These are phyloP conservation scores for Ganoderma sinense DNA, from an alignment of 1,284 basidiomycete genomes.

Conservation along the genomic window DNA sequence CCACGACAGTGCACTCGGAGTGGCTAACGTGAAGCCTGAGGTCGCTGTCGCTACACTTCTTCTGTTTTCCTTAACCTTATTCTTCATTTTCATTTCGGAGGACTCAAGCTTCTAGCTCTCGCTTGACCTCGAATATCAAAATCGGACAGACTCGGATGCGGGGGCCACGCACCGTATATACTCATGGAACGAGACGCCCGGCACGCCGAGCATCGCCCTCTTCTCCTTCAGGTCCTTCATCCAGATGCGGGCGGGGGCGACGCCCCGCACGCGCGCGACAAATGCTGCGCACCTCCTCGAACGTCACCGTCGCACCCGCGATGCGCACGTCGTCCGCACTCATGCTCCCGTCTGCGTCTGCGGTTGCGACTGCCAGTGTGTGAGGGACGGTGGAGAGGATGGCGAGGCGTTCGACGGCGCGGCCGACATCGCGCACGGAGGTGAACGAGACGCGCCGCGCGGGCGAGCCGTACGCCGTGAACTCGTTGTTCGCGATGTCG, in stretches of 20 bases:
- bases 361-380: too few relatives aligned
- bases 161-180: neutral
- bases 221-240: constrained; percentile 23
- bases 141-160: too few relatives aligned
- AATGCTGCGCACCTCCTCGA: constrained; percentile 29
- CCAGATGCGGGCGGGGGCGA: constrained; percentile 24
- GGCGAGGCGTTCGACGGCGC: constrained; percentile 36
- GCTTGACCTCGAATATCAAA: too few relatives aligned
- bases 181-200: constrained; percentile 7
- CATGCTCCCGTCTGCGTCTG: too few relatives aligned
- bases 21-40: too few relatives aligned
- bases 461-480: constrained; percentile 33
- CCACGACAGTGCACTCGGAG: too few relatives aligned
- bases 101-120: too few relatives aligned
- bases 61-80: too few relatives aligned
- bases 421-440: constrained; percentile 36
- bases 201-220: constrained; percentile 17
- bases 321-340: constrained; percentile 33
- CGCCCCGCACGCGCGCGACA: constrained; percentile 25
- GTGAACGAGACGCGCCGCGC: constrained; percentile 31
- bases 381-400: constrained; percentile 29
- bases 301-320: constrained; percentile 30
- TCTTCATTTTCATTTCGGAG: too few relatives aligned
- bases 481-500: constrained; percentile 33
- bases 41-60: too few relatives aligned